Base-by-base conservation (phyloP, 345 rosid species). In the Balakata baccata region DNA sequence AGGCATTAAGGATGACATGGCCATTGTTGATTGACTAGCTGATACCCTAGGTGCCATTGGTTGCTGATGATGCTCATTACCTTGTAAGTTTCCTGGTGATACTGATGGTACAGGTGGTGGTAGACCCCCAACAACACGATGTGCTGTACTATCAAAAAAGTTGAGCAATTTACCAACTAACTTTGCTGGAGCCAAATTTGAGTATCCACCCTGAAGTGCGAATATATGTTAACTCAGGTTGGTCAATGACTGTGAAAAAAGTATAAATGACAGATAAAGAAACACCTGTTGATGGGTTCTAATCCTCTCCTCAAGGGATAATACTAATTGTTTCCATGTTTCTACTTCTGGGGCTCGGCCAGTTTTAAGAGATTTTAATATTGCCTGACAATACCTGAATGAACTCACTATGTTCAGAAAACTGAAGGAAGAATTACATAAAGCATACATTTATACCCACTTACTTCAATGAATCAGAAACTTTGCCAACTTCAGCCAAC, bases 401-500 rank as follows among this genome's bases (percentile, higher is more conserved):
- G 16, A 67, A 75, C 46, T 16, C 61, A 45, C 67, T 14, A 73
- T 58, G 73, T 83, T 83, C 80, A 69, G 83, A 76, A 74, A 75
- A 52, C 72, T 60, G 45, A 74, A 71, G 38, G 63, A 25, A 75
- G 73, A 70, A 73, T 75, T 60, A 46, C 41, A 46, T 38, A 51
- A 77, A 56, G 54, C 29, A 66, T 75, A 70, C 52, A 52, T 23
- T 51, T 23, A 0, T 38, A 66, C 49, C 54, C 51, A 72, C 99
- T 86, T 89, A 96, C 99, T 90, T 96, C 56, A 89, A 78, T 66
- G 99, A 93, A 72, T 88, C 90, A n/a, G 98, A 85, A 81, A 93
- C 85, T 84, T 82, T 96, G 75, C 99, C 99, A 61, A 93, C 90
- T 88, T 96, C 99, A 74, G 92, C 93, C 71, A 96, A 87, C 99